Base-by-base conservation (phyloP, 2,329 filamentous ascomycete species). In the Ophiostoma sp. region DNA sequence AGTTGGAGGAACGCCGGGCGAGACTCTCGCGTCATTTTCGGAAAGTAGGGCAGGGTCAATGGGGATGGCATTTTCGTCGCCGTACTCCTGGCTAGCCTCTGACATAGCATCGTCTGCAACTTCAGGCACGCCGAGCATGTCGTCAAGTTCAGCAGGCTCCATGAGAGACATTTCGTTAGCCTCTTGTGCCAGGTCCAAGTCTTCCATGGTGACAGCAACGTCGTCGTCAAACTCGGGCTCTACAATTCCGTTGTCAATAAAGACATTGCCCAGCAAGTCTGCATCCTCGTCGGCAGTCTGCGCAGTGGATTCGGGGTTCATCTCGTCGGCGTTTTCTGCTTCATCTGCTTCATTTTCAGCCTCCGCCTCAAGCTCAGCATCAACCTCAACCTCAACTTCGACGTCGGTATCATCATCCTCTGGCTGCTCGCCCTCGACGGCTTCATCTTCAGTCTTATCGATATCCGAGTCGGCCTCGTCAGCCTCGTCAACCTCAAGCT, bases 21-120 rank as follows among this genome's bases (percentile, higher is more conserved):
- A 71, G 41, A 67, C 39, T 27, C 7, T 15, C 5, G 35, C 20
- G 20, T 15, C 15, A 23, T 74, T 70, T 20, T 74, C 71, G 10
- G 70, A 73, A 11, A 81, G 72, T 41, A 86, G 78, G 31, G 79
- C 79, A 23, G 84, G 83, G 71, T 88, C 85, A 27, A 86, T 81
- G 3, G 84, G 87, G 11, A 86, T 78, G 39, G 83, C 81, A 76
- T 90, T 90, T 76, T 91, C 89, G 74, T 91, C 87, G 2, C 84
- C 87, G 75, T 90, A 90, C 73, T 89, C 86, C 73, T 90, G 85
- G 74, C 87, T 89, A 1, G 85, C 84, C 72, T 89, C 86, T 0
- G 88, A 90, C 3, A 83, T 76, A 0, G 82, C 79, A 60, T 85
- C 83, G 20, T 86, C 83, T 67, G 81, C 78, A n/a, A 68, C 76